A percentile compares a stretch with the other conserved stretches of the same genome.
These are phyloP conservation scores for Malus hybrid DNA, from an alignment of 331 rosid genomes.

Conservation along the genomic window DNA sequence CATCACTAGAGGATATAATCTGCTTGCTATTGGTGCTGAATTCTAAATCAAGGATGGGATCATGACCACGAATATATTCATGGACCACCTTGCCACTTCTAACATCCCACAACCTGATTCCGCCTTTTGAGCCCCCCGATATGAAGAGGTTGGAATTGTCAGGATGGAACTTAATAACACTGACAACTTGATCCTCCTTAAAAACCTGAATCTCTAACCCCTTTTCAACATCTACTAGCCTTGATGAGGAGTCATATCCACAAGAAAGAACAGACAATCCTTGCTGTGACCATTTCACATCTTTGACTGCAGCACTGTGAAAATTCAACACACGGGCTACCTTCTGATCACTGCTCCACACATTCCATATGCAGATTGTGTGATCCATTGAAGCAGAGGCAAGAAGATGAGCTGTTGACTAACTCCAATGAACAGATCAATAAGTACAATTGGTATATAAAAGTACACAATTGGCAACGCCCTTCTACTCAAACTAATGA, in stretches of 20 bases:
- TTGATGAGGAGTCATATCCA: conserved; percentile 75
- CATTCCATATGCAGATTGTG: conserved; percentile 66
- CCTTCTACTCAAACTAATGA: too few relatives aligned
- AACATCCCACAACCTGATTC: conserved; percentile 68
- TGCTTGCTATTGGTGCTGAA: conserved; percentile 55
- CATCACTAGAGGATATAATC: conserved; percentile 74
- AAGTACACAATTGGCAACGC: neutral
- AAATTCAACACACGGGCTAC: conserved; percentile 42
- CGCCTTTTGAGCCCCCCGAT: conserved; percentile 76
- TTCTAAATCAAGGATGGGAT: conserved; percentile 83
- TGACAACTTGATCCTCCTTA: conserved; percentile 63
- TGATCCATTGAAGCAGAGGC: conserved; percentile 98
- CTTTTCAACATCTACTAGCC: conserved; percentile 74
- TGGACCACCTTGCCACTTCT: conserved; percentile 55
- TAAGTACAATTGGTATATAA: conserved; percentile 13
- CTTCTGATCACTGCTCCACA: conserved; percentile 77
- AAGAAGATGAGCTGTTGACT: conserved; percentile 90
- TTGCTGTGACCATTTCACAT: conserved; percentile 71
- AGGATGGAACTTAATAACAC: conserved; percentile 68
- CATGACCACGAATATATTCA: conserved; percentile 51
- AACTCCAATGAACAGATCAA: conserved; percentile 55
- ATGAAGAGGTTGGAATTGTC: conserved; percentile 57
- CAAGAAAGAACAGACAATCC: conserved; percentile 70
- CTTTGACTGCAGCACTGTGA: conserved; percentile 73
- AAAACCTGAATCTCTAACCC: conserved; percentile 63